phyloP scores from a whole-genome alignment of 352 stramenopile species.

The Phytophthora hybrid region DNA sequence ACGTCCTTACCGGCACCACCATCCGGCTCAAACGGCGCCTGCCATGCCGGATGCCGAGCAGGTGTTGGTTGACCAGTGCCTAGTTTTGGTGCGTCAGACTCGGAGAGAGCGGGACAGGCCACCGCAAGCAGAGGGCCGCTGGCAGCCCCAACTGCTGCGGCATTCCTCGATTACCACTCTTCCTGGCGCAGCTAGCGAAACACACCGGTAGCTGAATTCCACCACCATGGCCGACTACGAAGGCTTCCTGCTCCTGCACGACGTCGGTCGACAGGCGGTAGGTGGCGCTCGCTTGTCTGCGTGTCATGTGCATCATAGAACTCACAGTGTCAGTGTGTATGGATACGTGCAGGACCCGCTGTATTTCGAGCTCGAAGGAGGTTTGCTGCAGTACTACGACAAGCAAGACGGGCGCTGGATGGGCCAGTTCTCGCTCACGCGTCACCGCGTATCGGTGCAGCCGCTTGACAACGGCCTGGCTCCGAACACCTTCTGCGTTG shows the following conservation, averaged over 20 bases:
- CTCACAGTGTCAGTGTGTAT: too few relatives aligned
- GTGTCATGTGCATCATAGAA: not conserved
- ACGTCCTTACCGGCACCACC: not conserved
- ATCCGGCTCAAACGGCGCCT: conserved; percentile 17
- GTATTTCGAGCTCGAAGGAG: conserved; percentile 79
- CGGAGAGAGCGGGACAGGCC: conserved; percentile 14
- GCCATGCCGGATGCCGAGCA: conserved; percentile 2
- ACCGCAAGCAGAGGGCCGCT: conserved; percentile 11
- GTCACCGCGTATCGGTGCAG: conserved; percentile 67
- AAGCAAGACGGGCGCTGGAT: conserved; percentile 78
- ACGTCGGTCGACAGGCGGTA: conserved; percentile 53
- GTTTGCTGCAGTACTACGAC: conserved; percentile 78
- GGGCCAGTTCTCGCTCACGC: conserved; percentile 77
- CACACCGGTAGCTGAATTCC: not conserved
- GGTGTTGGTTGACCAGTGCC: conserved; percentile 26
- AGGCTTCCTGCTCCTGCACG: conserved; percentile 81
- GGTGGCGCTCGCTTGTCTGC: conserved; percentile 3
- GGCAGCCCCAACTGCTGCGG: conserved; percentile 12
- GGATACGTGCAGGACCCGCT: conserved; percentile 58
- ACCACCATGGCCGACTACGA: conserved; percentile 81
- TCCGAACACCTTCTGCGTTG: conserved; percentile 77
- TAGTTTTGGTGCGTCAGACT: conserved; percentile 14
- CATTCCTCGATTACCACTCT: conserved; percentile 22
- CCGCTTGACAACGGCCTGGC: conserved; percentile 49
- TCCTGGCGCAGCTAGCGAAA: conserved; percentile 7